These are phyloP conservation scores for Knufia fluminis DNA, from an alignment of 2,329 filamentous ascomycete species.

Conservation along the genomic window DNA sequence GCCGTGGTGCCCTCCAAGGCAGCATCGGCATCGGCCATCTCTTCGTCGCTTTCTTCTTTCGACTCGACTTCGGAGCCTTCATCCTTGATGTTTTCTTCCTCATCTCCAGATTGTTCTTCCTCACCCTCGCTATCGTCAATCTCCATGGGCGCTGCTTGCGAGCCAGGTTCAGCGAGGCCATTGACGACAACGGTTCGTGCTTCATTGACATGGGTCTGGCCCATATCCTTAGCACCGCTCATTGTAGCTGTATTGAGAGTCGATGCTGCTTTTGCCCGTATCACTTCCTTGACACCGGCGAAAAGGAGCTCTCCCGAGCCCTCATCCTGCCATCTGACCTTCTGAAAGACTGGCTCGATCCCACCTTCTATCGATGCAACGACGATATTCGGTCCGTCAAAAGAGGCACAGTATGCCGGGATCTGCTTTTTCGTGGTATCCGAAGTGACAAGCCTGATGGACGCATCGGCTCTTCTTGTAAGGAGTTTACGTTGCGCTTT, in stretches of 20 bases:
- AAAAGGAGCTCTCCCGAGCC: conserved; percentile 36
- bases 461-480: conserved; percentile 37
- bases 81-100: conserved; percentile 16
- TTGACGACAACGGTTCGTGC: conserved; percentile 44
- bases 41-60: conserved; percentile 16
- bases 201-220: conserved; percentile 48
- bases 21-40: conserved; percentile 21
- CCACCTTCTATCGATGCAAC: conserved; percentile 42
- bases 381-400: conserved; percentile 38
- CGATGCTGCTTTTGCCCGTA: conserved; percentile 34
- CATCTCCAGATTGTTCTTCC: conserved; percentile 25
- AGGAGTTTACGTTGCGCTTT: conserved; percentile 27
- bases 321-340: conserved; percentile 38
- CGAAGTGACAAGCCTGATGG: conserved; percentile 37
- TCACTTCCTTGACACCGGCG: conserved; percentile 36
- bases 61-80: conserved; percentile 10
- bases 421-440: conserved; percentile 32
- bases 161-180: conserved; percentile 29
- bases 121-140: conserved; percentile 41
- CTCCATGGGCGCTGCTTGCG: conserved; percentile 34
- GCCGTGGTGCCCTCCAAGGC: conserved; percentile 32
- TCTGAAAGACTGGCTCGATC: conserved; percentile 42
- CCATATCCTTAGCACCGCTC: conserved; percentile 44
- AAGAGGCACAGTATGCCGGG: conserved; percentile 35
- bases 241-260: conserved; percentile 40